Percentiles rank a stretch among this genome's conserved stretches.
phyloP scores from a whole-genome alignment of 306 rosid genomes.

The Oxytropis ochrocephala region DNA sequence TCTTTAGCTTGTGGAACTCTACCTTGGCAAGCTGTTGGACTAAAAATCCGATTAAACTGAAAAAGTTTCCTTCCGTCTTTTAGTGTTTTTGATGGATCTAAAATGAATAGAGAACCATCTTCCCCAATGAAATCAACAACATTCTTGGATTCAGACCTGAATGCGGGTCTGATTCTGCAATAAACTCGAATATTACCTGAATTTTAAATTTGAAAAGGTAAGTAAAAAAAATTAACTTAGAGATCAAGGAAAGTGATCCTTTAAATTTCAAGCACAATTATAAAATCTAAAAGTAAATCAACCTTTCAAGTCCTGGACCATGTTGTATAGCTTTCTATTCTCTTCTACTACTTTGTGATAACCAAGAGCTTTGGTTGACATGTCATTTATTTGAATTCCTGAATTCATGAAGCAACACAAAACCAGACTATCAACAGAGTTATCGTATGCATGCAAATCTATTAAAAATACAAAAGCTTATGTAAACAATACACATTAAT shows the following conservation, averaged over 20 bases:
- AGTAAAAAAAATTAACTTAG: neutral
- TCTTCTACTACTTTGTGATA: constrained; percentile 77
- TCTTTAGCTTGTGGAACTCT: constrained; percentile 12
- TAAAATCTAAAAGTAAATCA: neutral
- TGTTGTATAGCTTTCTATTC: constrained; percentile 69
- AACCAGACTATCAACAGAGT: neutral
- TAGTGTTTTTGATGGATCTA: constrained; percentile 56
- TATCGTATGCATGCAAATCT: neutral
- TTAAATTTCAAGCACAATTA: neutral
- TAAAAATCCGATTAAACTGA: constrained; percentile 73
- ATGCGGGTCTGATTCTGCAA: constrained; percentile 85
- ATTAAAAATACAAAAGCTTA: no score
- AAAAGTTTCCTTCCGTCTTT: constrained; percentile 69
- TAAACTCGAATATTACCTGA: constrained; percentile 90
- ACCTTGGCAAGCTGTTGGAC: constrained; percentile 81
- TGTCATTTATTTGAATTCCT: constrained; percentile 66
- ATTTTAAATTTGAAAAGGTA: constrained; percentile 3
- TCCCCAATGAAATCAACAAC: constrained; percentile 71
- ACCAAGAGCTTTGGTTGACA: constrained; percentile 70
- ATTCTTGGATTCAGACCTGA: constrained; percentile 33
- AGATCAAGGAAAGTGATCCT: neutral
- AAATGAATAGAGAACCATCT: constrained; percentile 68
- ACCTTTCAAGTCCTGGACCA: constrained; percentile 97
- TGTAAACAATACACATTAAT: no score
- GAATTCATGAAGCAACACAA: constrained; percentile 20